Percentiles rank a stretch among this genome's conserved stretches.
Conservation (phyloP, 805 yeast species). For the Candida nonsorbophila region DNA sequence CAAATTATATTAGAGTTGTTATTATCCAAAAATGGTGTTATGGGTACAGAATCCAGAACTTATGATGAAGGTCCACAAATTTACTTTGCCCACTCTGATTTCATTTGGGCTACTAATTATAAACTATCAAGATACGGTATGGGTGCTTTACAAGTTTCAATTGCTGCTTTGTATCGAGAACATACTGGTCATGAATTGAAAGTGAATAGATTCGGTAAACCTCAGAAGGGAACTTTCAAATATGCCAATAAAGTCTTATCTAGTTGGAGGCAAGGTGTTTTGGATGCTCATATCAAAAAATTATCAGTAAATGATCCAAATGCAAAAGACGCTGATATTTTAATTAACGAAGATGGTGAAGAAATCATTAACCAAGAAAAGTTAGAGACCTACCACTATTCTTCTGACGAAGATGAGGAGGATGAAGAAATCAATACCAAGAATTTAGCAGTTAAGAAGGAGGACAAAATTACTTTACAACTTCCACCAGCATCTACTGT, state of each 20-base stretch:
- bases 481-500: slow-evolving; percentile 83
- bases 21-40: slow-evolving; percentile 68
- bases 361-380: slow-evolving; percentile 39
- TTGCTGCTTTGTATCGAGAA: slow-evolving; percentile 78
- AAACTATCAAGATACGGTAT: slow-evolving; percentile 80
- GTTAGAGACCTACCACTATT: slow-evolving; percentile 29
- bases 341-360: slow-evolving; percentile 39
- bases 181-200: slow-evolving; percentile 78
- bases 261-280: slow-evolving; percentile 72
- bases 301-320: slow-evolving; percentile 38
- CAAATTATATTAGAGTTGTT: slow-evolving; percentile 82
- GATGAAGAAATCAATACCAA: slow-evolving; percentile 10
- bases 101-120: slow-evolving; percentile 90
- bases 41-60: slow-evolving; percentile 75
- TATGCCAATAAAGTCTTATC: slow-evolving; percentile 75
- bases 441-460: slow-evolving; percentile 30
- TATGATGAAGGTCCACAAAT: slow-evolving; percentile 76
- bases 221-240: slow-evolving; percentile 80
- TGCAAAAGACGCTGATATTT: slow-evolving; percentile 37
- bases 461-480: slow-evolving; percentile 42
- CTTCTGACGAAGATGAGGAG: slow-evolving; percentile 24
- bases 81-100: slow-evolving; percentile 87
- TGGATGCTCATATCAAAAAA: slow-evolving; percentile 67
- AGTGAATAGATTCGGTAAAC: slow-evolving; percentile 84
- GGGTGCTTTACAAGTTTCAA: slow-evolving; percentile 90